Evolutionary conservation across 2,329 filamentous ascomycete species (phyloP).

Genomic region (Truncatella angustata): DNA sequence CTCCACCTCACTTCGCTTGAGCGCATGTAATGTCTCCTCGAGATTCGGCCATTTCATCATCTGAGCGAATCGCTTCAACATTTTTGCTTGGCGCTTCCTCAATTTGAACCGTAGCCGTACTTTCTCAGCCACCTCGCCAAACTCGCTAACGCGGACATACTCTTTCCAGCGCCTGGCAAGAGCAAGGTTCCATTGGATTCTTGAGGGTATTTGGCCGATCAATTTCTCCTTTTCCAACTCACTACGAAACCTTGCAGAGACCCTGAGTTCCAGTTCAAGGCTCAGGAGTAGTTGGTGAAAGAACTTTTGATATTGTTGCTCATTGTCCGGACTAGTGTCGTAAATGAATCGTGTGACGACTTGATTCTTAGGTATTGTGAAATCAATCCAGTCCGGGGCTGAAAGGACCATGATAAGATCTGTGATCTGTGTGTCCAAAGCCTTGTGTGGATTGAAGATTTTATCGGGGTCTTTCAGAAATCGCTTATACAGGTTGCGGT

Average conservation of each 20-base stretch:
- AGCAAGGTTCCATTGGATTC: slow-evolving; percentile 70
- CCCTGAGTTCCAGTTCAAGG: slow-evolving; percentile 68
- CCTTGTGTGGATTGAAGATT: slow-evolving; percentile 56
- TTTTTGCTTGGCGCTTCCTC: slow-evolving; percentile 66
- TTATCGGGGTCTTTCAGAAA: slow-evolving; percentile 68
- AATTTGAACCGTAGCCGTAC: slow-evolving; percentile 64
- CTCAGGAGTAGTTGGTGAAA: slow-evolving; percentile 76
- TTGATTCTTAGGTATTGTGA: slow-evolving; percentile 67
- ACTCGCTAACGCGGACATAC: slow-evolving; percentile 64
- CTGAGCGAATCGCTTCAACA: slow-evolving; percentile 65
- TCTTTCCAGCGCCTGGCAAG: slow-evolving; percentile 72
- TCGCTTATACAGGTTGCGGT: slow-evolving; percentile 63
- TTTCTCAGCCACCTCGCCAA: slow-evolving; percentile 51
- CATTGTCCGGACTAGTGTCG: slow-evolving; percentile 54
- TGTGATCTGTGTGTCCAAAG: slow-evolving; percentile 69
- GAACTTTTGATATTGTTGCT: slow-evolving; percentile 61
- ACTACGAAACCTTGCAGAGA: slow-evolving; percentile 61
- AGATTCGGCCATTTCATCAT: slow-evolving; percentile 79
- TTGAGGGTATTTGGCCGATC: slow-evolving; percentile 63
- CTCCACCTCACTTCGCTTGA: slow-evolving; percentile 60
- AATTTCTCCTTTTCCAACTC: slow-evolving; percentile 64
- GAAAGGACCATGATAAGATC: slow-evolving; percentile 70
- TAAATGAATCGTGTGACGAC: slow-evolving; percentile 73
- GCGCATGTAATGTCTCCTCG: slow-evolving; percentile 58
- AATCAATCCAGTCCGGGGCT: slow-evolving; percentile 71